Conservation (phyloP, 1,139 yeast species). For the Yamadazyma atmosphaerica region DNA sequence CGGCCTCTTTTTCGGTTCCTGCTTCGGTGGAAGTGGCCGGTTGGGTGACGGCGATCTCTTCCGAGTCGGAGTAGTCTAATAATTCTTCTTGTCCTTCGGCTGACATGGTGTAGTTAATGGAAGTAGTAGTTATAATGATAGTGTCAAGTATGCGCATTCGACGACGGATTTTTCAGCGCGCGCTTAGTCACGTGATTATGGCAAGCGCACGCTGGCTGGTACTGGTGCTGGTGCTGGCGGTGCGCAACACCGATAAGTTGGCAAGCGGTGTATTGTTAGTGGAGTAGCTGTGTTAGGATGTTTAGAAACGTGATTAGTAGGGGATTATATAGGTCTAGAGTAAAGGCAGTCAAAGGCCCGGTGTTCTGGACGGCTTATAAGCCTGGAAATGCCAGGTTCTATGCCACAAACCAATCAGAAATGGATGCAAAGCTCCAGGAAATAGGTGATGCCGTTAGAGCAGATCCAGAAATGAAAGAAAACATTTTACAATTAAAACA, state of each 20-base stretch:
- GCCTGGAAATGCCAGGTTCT: constrained; percentile 1
- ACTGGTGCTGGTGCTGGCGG: no score
- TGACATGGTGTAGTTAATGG: constrained; percentile 46
- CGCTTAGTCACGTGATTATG: no score
- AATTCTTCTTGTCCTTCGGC: constrained; percentile 99
- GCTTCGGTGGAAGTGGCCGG: constrained; percentile 51
- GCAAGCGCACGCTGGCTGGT: no score
- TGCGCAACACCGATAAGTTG: no score
- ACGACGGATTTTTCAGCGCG: background rate
- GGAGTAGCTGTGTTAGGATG: background rate
- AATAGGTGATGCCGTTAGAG: constrained; percentile 19
- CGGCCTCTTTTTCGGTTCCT: constrained; percentile 52
- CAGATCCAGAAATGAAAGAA: constrained; percentile 29
- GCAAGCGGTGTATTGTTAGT: no score
- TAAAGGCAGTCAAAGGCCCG: background rate
- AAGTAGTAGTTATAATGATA: background rate
- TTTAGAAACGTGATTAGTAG: background rate
- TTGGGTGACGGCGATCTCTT: constrained; percentile 83
- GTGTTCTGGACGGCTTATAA: no score
- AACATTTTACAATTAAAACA: constrained; percentile 33
- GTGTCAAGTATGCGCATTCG: background rate
- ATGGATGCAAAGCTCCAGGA: constrained; percentile 20
- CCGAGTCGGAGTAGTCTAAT: constrained; percentile 97
- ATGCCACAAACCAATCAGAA: constrained; percentile 12
- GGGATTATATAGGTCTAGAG: no score